Conservation (phyloP, 2,329 filamentous ascomycete species). For the Ophiocordyceps sinensis region DNA sequence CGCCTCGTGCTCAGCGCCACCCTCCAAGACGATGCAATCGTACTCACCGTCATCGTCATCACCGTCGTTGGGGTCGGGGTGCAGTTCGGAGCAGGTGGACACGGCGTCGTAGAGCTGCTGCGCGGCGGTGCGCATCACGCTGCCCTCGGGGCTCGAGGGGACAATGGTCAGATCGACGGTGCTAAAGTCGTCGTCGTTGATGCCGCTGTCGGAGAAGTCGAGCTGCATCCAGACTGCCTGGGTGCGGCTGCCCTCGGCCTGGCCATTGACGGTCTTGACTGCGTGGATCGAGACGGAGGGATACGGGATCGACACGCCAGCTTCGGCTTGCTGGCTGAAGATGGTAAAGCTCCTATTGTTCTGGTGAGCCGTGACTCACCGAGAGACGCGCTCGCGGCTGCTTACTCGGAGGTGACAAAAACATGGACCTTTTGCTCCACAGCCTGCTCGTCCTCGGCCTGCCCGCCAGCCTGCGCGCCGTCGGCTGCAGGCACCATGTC, state of each 20-base stretch:
- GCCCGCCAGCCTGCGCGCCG: constrained; percentile 8
- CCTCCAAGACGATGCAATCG: constrained; percentile 43
- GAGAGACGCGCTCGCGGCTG: neutral
- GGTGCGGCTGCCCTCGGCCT: constrained; percentile 20
- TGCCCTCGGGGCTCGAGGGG: constrained; percentile 21
- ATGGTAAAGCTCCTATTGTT: constrained; percentile 34
- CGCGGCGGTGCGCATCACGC: constrained; percentile 9
- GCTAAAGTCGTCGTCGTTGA: constrained; percentile 48
- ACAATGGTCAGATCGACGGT: constrained; percentile 55
- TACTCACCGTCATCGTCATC: constrained; percentile 42
- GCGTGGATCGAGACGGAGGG: constrained; percentile 63
- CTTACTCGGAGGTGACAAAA: constrained; percentile 43
- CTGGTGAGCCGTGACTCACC: neutral
- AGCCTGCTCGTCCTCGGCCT: constrained; percentile 19
- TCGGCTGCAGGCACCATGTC: constrained; percentile 17
- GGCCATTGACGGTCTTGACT: constrained; percentile 41
- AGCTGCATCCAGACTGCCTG: constrained; percentile 54
- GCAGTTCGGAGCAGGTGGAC: constrained; percentile 59
- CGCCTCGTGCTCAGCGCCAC: constrained; percentile 30
- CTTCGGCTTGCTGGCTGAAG: constrained; percentile 42
- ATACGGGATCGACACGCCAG: constrained; percentile 58
- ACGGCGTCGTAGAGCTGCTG: constrained; percentile 51
- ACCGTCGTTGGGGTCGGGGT: constrained; percentile 52
- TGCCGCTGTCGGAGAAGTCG: constrained; percentile 43
- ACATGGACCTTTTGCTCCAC: constrained; percentile 37